Conservation (phyloP, 345 rosid genomes). For the Acer yangbiense region DNA sequence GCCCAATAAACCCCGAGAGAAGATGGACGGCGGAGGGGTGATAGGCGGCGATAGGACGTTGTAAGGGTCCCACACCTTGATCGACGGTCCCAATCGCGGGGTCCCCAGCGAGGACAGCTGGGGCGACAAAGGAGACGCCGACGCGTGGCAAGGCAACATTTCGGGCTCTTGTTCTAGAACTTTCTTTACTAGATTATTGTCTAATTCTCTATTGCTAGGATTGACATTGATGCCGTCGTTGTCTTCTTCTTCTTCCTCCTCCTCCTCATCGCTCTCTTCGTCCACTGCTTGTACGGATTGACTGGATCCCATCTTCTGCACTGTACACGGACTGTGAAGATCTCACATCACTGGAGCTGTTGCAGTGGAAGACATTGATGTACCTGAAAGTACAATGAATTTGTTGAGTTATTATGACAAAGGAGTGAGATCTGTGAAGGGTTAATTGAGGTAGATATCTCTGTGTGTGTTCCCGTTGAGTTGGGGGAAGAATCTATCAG, state of each 20-base stretch:
- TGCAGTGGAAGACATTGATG: constrained; percentile 12
- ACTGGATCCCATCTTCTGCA: constrained; percentile 57
- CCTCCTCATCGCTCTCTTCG: constrained; percentile 47
- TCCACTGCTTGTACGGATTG: constrained; percentile 55
- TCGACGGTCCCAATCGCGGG: constrained; percentile 84
- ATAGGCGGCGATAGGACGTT: constrained; percentile 81
- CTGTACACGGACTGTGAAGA: constrained; percentile 6
- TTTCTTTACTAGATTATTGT: constrained; percentile 62
- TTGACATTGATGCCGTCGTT: constrained; percentile 33
- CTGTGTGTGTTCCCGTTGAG: background rate
- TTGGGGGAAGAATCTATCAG: background rate
- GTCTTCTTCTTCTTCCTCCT: constrained; percentile 50
- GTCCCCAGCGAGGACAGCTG: constrained; percentile 89
- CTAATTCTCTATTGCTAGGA: constrained; percentile 32
- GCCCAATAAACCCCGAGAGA: constrained; percentile 43
- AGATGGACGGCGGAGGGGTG: constrained; percentile 53
- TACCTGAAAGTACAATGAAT: constrained; percentile 4
- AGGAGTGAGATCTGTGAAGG: background rate
- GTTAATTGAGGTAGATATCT: background rate
- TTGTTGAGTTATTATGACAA: background rate
- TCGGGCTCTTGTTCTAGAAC: constrained; percentile 90
- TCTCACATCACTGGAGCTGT: constrained; percentile 15
- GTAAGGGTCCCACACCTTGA: constrained; percentile 97
- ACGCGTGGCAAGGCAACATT: constrained; percentile 86
- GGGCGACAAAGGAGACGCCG: constrained; percentile 91